Evolutionary conservation across 768 basidiomycete genomes (phyloP), one percentile per base, ranked within the genome.

Genomic region (Trametes cingulata): DNA sequence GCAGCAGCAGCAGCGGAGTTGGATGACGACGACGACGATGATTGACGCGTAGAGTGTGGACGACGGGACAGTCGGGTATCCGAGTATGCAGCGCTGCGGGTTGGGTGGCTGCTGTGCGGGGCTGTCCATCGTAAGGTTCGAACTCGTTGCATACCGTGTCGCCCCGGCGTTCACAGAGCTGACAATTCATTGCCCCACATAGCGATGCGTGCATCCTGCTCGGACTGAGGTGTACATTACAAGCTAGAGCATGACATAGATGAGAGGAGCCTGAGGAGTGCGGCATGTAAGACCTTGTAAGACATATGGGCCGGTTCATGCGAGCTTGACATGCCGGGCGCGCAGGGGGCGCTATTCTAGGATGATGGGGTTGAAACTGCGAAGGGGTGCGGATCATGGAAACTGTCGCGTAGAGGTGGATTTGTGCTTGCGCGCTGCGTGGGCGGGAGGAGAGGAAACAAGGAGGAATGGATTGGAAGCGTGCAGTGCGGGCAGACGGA

Each of bases 21-120:
- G 63, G 82, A 86, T 59, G 82, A 83, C 37, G 86, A 88, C 53
- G 84, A 86, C 59, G 83, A 71, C 50, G 62, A 65, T 43, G 58
- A 64, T 42, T 54, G 52, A 67, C 36, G 42, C 48, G 40, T n/a
- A 43, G 15, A 15, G 33, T 61, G 15, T 33, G 14, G 6, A 40
- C 39, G n/a, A n/a, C n/a, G 39, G 39, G 39, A 40, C 39, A 40
- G 39, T 40, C n/a, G 39, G 39, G 13, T 40, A n/a, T 40, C 14
- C 14, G 39, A 13, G 14, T 40, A n/a, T 37, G 14, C 36, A 37
- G 36, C 8, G 36, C 36, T 37, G 36, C 36, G 36, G 36, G 39
- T n/a, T 5, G n/a, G 39, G 39, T n/a, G 39, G 39, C 39, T 40
- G 39, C 39, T 14, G n/a, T 14, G n/a, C 39, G 14, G 14, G 13